Percentiles rank a stretch among this genome's conserved stretches.
Evolutionary conservation across 2,329 filamentous ascomycete genomes (phyloP).

Genomic region (Lasiodiplodia gonubiensis): DNA sequence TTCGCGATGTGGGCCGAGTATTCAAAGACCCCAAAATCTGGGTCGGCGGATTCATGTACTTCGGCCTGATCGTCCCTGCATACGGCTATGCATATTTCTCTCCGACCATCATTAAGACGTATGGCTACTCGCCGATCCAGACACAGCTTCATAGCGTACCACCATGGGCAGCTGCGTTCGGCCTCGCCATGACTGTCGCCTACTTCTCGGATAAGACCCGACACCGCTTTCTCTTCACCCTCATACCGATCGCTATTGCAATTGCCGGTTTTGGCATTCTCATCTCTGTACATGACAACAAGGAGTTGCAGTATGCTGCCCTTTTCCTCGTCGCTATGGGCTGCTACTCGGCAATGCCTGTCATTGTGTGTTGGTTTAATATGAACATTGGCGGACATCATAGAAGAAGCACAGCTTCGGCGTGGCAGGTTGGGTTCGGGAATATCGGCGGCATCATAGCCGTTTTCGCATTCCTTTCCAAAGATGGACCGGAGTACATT

Average conservation of each 20-base stretch:
- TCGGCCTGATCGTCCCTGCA: conserved; percentile 53
- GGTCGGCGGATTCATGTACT: conserved; percentile 59
- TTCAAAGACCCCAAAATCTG: conserved; percentile 58
- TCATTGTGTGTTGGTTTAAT: conserved; percentile 67
- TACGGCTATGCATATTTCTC: conserved; percentile 53
- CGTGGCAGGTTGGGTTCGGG: conserved; percentile 58
- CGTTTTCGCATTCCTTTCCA: conserved; percentile 55
- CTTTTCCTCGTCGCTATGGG: conserved; percentile 84
- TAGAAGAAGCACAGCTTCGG: conserved; percentile 54
- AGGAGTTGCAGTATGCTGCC: conserved; percentile 72
- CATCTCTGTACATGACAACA: conserved; percentile 71
- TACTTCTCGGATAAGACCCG: conserved; percentile 71
- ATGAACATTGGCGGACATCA: conserved; percentile 62
- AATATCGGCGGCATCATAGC: conserved; percentile 60
- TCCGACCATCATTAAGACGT: conserved; percentile 55
- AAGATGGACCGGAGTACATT: conserved; percentile 71
- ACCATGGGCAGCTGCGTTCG: conserved; percentile 76
- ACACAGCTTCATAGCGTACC: conserved; percentile 62
- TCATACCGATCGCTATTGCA: conserved; percentile 70
- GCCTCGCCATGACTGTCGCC: conserved; percentile 76
- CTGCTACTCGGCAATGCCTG: conserved; percentile 85
- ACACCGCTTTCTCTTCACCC: conserved; percentile 76
- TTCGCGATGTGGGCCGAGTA: conserved; percentile 50
- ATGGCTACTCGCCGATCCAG: conserved; percentile 59
- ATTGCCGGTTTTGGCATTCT: conserved; percentile 80